phyloP scores from a whole-genome alignment of 352 stramenopile genomes.

The Phytopythium mirpurense region DNA sequence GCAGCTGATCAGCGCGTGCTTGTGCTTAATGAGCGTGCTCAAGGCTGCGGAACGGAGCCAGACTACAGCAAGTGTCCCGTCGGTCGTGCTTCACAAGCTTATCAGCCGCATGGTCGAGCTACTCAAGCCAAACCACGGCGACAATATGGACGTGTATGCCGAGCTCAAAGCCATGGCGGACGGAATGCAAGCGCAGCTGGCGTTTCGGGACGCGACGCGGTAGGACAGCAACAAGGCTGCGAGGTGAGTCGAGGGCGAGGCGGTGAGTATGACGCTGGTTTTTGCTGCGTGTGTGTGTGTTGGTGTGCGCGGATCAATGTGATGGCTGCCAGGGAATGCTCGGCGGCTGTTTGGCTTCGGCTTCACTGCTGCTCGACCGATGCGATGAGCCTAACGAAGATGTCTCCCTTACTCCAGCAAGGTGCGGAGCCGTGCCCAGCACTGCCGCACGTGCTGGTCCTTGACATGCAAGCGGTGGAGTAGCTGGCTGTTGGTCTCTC shows the following conservation, averaged over 20 bases:
- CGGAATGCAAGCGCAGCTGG: conserved; percentile 27
- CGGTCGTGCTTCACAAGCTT: conserved; percentile 53
- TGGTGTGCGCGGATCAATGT: too few relatives aligned
- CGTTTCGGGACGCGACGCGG: conserved; percentile 4
- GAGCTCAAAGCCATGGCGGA: conserved; percentile 36
- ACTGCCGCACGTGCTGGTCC: not conserved
- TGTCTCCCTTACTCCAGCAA: not conserved
- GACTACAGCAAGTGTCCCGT: conserved; percentile 25
- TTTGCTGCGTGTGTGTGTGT: too few relatives aligned
- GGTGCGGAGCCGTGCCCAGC: not conserved
- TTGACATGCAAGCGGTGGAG: not conserved
- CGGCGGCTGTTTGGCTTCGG: not conserved
- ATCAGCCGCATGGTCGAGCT: conserved; percentile 58
- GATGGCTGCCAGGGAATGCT: too few relatives aligned
- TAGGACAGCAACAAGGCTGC: too few relatives aligned
- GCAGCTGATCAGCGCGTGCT: conserved; percentile 44
- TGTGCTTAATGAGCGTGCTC: conserved; percentile 56
- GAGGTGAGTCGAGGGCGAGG: too few relatives aligned
- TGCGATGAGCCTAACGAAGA: too few relatives aligned
- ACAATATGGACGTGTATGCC: conserved; percentile 62
- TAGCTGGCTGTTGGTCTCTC: not conserved
- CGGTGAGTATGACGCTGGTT: too few relatives aligned
- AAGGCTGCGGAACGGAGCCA: conserved; percentile 11
- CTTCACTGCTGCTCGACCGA: too few relatives aligned
- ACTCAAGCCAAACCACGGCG: conserved; percentile 39